These are phyloP conservation scores for Platanthera zijinensis DNA, from an alignment of 106 monocot species.

Conservation along the genomic window DNA sequence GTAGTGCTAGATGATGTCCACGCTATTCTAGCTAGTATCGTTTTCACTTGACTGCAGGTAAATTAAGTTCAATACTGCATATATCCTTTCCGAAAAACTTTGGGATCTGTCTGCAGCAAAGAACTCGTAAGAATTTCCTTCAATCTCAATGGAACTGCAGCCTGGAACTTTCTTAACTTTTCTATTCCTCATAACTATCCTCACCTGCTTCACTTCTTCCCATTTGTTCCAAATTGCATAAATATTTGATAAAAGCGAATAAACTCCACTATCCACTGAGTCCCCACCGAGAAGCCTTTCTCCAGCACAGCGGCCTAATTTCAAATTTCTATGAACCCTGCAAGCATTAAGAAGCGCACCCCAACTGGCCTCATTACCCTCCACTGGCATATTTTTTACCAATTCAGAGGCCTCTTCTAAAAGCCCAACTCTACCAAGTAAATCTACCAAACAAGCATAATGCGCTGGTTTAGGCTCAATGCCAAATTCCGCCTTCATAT, in stretches of 20 bases:
- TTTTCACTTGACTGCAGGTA: constrained; percentile 28
- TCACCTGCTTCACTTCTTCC: constrained; percentile 46
- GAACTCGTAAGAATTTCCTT: constrained; percentile 49
- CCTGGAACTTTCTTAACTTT: constrained; percentile 61
- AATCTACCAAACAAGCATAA: constrained; percentile 61
- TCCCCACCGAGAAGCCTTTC: constrained; percentile 40
- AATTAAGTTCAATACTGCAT: constrained; percentile 23
- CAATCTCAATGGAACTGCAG: constrained; percentile 50
- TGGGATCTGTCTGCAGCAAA: constrained; percentile 43
- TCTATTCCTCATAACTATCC: constrained; percentile 44
- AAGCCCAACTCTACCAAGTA: constrained; percentile 50
- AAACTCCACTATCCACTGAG: constrained; percentile 53
- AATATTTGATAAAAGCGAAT: constrained; percentile 43
- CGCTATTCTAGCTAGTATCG: background rate
- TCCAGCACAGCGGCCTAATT: constrained; percentile 36
- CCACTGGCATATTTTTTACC: constrained; percentile 38
- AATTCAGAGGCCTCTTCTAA: constrained; percentile 47
- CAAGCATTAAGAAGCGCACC: constrained; percentile 69
- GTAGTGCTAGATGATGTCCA: background rate
- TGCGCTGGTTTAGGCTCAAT: constrained; percentile 45
- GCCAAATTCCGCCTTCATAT: constrained; percentile 38
- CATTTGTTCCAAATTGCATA: constrained; percentile 47
- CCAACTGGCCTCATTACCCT: constrained; percentile 50
- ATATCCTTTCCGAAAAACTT: constrained; percentile 32
- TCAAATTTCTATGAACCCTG: constrained; percentile 49